Base-by-base conservation (phyloP, 495 filamentous ascomycete genomes). In the Trichodelitschia bisporula region DNA sequence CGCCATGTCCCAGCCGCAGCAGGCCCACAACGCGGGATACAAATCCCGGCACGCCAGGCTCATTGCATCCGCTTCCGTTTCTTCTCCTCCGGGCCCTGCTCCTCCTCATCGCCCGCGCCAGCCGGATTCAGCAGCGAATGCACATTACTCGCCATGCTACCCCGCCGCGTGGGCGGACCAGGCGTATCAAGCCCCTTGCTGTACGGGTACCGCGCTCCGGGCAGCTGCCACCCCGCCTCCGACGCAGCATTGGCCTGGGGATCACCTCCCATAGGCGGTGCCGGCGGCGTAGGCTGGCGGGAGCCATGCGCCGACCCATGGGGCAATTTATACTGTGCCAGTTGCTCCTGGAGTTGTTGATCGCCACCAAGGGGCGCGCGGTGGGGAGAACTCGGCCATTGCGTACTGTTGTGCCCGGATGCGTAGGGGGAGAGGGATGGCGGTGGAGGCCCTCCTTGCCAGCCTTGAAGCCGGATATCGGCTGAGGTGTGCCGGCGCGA, bases 401-500 rank as follows among this genome's bases (percentile, higher is more conserved):
- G 74, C 15, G 65, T 48, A 6, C 70, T 77, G 20, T 69, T 65
- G 15, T 77, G 71, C 2, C 72, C 72, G 14, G 75, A 71, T 2
- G 54, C 46, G 35, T 78, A 79, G 9, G 82, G 77, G 3, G 79
- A 80, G 16, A 61, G 59, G 26, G 36, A 36, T 2, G 41, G 40
- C 18, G 44, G 37, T 4, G 21, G 34, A 28, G 42, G 45, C 15
- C 32, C 45, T 11, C 66, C 61, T 39, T 74, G 69, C 86, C 86
- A 93, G 30, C 78, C 77, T 40, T 76, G 74, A 24, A 76, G 68
- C 18, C 86, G 76, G 39, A 97, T 95, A 41, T 97, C 86, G 32
- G 86, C 86, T 28, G 84, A 86, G 1, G 86, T 97, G 50, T 97
- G 86, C 26, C 86, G 69, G 14, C 86, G 71, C 18, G 71, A 62